Conservation (phyloP, 2,329 filamentous ascomycete genomes). For the Claviceps digitariae region DNA sequence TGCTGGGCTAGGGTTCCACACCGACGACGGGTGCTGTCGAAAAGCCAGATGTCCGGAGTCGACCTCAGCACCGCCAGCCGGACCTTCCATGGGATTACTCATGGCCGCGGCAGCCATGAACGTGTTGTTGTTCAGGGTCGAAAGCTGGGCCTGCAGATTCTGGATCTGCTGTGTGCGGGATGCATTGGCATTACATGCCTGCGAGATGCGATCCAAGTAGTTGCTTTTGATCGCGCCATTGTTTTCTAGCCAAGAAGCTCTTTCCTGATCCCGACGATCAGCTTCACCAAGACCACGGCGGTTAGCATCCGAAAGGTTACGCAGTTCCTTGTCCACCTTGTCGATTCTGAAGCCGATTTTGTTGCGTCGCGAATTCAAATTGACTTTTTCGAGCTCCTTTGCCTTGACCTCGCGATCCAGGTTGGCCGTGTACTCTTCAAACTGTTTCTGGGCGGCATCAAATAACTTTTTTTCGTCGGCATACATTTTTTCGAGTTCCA, state of each 20-base stretch:
- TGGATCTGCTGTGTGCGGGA: slow-evolving; percentile 18
- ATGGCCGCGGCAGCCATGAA: slow-evolving; percentile 18
- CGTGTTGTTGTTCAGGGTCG: slow-evolving; percentile 16
- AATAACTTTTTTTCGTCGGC: slow-evolving; percentile 44
- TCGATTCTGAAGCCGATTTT: slow-evolving; percentile 57
- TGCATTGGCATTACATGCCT: slow-evolving; percentile 21
- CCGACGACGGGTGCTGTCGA: slow-evolving; percentile 13
- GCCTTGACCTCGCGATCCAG: slow-evolving; percentile 49
- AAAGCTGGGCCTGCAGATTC: slow-evolving; percentile 18
- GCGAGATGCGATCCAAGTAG: slow-evolving; percentile 28
- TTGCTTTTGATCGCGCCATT: slow-evolving; percentile 31
- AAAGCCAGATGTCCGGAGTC: slow-evolving; percentile 10
- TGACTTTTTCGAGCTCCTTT: slow-evolving; percentile 50
- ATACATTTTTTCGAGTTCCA: slow-evolving; percentile 37
- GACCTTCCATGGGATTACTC: slow-evolving; percentile 19
- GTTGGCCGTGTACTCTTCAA: slow-evolving; percentile 44
- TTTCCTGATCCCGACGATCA: slow-evolving; percentile 41
- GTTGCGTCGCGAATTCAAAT: slow-evolving; percentile 54
- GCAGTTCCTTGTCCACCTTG: slow-evolving; percentile 60
- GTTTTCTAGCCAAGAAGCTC: slow-evolving; percentile 32
- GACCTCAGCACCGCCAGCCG: slow-evolving; percentile 5
- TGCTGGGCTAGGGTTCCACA: slow-evolving; percentile 23
- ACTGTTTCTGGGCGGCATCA: slow-evolving; percentile 40
- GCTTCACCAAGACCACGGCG: slow-evolving; percentile 50
- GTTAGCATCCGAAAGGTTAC: slow-evolving; percentile 57